A percentile compares a stretch with the other conserved stretches of the same genome.
Conservation (phyloP, 2,329 filamentous ascomycete species). For the Claviceps capensis region DNA sequence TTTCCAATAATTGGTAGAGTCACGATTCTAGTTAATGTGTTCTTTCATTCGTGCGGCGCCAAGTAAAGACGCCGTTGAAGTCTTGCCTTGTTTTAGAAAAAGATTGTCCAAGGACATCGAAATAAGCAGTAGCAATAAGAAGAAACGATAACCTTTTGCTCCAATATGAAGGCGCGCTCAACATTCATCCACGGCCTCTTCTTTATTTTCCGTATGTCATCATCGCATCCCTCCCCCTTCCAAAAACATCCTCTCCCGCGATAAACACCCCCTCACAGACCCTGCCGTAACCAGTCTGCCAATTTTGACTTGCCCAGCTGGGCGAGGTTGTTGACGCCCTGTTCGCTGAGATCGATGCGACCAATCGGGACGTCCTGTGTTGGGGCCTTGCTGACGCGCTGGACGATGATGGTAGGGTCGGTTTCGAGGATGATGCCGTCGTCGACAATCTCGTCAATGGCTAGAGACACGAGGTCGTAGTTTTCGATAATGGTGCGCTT, state of each 20-base stretch:
- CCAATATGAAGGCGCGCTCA: not conserved
- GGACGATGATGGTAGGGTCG: slow-evolving; percentile 85
- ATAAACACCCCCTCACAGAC: slow-evolving; percentile 35
- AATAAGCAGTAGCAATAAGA: not conserved
- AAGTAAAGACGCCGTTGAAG: not conserved
- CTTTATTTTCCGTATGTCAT: not conserved
- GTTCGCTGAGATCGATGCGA: slow-evolving; percentile 89
- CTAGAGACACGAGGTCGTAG: slow-evolving; percentile 89
- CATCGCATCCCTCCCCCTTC: not conserved
- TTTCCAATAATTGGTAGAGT: not conserved
- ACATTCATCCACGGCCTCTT: not conserved
- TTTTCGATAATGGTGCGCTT: slow-evolving; percentile 97
- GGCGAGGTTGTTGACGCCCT: slow-evolving; percentile 86
- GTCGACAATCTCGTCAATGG: slow-evolving; percentile 90
- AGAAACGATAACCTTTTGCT: not conserved
- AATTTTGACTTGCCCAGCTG: slow-evolving; percentile 88
- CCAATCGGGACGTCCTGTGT: slow-evolving; percentile 84
- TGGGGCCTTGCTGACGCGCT: slow-evolving; percentile 82
- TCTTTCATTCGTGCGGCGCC: slow-evolving; percentile 15
- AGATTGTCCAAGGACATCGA: not conserved
- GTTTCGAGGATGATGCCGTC: slow-evolving; percentile 96
- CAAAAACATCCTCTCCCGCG: not conserved
- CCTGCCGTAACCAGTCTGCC: slow-evolving; percentile 80
- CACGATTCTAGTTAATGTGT: not conserved
- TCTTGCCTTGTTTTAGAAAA: not conserved